A percentile compares a stretch with the other conserved stretches of the same genome.
phyloP scores from a whole-genome alignment of 164 flowering plant species.

The Dillenia turbinata region DNA sequence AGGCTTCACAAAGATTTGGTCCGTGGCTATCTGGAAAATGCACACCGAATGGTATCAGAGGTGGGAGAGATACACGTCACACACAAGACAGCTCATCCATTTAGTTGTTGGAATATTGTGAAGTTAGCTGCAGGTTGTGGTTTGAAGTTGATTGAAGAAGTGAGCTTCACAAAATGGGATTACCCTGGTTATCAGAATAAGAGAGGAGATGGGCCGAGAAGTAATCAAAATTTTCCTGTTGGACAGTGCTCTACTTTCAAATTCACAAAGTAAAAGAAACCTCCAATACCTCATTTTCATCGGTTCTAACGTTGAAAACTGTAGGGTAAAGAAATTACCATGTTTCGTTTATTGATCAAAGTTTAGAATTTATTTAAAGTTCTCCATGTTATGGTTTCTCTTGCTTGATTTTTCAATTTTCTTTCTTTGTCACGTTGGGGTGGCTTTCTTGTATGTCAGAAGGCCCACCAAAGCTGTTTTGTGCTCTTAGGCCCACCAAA shows the following conservation, averaged over 20 bases:
- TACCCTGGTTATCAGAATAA: conserved; percentile 6
- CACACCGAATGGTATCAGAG: background rate
- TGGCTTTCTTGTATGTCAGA: too few species aligned
- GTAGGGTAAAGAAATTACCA: too few species aligned
- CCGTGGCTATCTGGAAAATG: conserved; percentile 15
- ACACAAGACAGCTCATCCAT: conserved; percentile 3
- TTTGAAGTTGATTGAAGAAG: background rate
- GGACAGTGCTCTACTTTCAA: conserved; percentile 1
- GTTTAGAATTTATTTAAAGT: too few species aligned
- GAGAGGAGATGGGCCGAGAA: background rate
- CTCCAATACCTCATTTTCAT: too few species aligned
- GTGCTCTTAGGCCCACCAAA: too few species aligned
- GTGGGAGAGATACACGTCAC: conserved; percentile 3
- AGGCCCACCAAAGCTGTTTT: too few species aligned
- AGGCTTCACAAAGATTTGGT: conserved; percentile 22
- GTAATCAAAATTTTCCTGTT: conserved; percentile 2
- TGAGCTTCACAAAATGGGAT: background rate
- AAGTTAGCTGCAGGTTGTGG: background rate
- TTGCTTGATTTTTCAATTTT: too few species aligned
- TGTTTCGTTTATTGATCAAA: too few species aligned
- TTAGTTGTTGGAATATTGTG: background rate
- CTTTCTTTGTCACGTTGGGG: too few species aligned
- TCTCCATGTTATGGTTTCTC: too few species aligned
- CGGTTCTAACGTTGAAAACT: too few species aligned
- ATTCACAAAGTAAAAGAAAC: background rate